Evolutionary conservation across 345 rosid genomes (phyloP).

Genomic region (Melaleuca quinquenervia): DNA sequence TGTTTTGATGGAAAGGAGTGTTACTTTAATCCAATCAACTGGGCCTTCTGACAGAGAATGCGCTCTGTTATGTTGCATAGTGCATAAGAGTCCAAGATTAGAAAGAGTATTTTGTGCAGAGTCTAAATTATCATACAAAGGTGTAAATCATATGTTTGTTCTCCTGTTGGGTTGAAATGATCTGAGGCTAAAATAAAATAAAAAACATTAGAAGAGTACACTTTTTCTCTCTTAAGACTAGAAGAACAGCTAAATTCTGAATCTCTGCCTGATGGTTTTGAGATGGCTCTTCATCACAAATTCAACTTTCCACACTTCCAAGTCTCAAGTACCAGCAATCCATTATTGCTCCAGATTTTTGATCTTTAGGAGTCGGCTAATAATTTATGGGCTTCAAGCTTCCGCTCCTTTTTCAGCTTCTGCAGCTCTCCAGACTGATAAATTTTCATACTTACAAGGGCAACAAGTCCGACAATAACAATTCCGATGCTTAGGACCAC

Average conservation of each 20-base stretch:
- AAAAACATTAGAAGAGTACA: neutral
- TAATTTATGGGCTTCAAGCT: neutral
- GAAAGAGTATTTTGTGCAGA: neutral
- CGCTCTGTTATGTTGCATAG: neutral
- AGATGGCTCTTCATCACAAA: neutral
- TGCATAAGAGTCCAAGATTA: neutral
- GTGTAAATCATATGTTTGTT: neutral
- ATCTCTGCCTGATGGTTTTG: neutral
- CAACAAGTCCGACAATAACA: neutral
- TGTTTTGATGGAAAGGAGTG: neutral
- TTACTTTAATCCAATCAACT: neutral
- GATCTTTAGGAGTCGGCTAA: neutral
- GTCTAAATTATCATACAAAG: neutral
- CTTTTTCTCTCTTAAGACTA: neutral
- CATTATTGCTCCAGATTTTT: neutral
- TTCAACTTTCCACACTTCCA: neutral
- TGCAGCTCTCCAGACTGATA: neutral
- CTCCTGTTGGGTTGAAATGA: neutral
- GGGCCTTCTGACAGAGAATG: neutral
- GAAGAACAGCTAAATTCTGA: neutral
- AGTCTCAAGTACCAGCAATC: neutral
- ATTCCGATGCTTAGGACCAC: neutral
- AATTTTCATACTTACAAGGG: constrained; percentile 1
- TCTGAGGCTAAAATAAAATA: neutral
- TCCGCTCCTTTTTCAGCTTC: neutral